These are phyloP conservation scores for Scorias spongiosa DNA, from an alignment of 2,329 filamentous ascomycete species.

Conservation along the genomic window DNA sequence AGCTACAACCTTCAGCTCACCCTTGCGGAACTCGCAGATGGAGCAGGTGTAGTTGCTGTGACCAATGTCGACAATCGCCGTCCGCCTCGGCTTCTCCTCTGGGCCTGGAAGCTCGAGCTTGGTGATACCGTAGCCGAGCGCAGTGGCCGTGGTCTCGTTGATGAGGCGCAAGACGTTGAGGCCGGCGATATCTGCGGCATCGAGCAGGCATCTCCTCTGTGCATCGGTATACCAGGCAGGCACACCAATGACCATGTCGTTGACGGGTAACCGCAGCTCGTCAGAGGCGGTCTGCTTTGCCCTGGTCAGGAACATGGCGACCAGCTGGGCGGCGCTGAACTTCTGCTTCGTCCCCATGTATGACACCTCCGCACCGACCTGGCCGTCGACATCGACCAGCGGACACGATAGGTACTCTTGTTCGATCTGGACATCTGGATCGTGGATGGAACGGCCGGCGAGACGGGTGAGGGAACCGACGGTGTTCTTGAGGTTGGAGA, in stretches of 20 bases:
- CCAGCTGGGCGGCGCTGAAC: constrained; percentile 87
- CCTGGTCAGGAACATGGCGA: constrained; percentile 91
- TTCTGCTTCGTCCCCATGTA: constrained; percentile 91
- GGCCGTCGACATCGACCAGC: constrained; percentile 79
- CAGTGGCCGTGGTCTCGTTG: constrained; percentile 94
- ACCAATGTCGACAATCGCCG: constrained; percentile 87
- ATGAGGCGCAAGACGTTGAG: constrained; percentile 86
- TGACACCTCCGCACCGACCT: constrained; percentile 84
- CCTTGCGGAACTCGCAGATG: constrained; percentile 93
- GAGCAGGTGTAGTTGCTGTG: constrained; percentile 93
- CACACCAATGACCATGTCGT: constrained; percentile 84
- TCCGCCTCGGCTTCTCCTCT: constrained; percentile 83
- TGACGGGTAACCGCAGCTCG: constrained; percentile 82
- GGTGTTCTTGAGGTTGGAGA: constrained; percentile 99
- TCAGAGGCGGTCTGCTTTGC: constrained; percentile 74
- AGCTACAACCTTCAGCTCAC: constrained; percentile 83
- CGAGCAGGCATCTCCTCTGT: constrained; percentile 77
- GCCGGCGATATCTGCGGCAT: constrained; percentile 84
- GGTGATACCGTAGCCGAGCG: constrained; percentile 93
- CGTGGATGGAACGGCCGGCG: constrained; percentile 68
- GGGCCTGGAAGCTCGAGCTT: constrained; percentile 79
- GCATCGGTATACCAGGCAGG: constrained; percentile 95
- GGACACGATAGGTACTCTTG: constrained; percentile 77
- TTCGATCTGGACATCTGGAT: constrained; percentile 87
- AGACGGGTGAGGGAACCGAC: constrained; percentile 86